Conservation (phyloP, 2,329 filamentous ascomycete species). For the Cladosporium velox region DNA sequence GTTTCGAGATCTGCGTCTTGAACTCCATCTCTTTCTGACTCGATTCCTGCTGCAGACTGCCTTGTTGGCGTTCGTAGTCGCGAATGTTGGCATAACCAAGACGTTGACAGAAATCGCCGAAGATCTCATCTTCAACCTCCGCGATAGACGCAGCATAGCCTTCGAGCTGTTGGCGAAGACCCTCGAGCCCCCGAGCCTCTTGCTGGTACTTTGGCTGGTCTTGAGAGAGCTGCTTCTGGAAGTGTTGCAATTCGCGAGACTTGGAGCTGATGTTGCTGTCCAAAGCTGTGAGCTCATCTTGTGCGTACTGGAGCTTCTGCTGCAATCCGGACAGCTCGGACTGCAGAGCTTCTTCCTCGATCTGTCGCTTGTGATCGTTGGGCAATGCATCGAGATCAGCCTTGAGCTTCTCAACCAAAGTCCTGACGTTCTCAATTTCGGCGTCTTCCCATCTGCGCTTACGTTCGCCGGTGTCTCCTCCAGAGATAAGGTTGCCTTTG, state of each 20-base stretch:
- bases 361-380: constrained; percentile 71
- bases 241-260: constrained; percentile 74
- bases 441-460: constrained; percentile 79
- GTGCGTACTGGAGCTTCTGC: constrained; percentile 69
- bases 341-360: constrained; percentile 78
- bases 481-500: constrained; percentile 95
- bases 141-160: constrained; percentile 66
- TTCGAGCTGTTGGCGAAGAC: constrained; percentile 58
- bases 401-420: constrained; percentile 71
- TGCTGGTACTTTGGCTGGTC: constrained; percentile 76
- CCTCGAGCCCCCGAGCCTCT: constrained; percentile 68
- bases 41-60: constrained; percentile 86
- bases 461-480: constrained; percentile 78
- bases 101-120: constrained; percentile 78
- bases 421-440: constrained; percentile 82
- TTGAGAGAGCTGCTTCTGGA: constrained; percentile 71
- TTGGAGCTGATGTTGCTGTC: constrained; percentile 84
- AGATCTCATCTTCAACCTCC: constrained; percentile 84
- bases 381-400: constrained; percentile 79
- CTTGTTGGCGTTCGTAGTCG: constrained; percentile 90
- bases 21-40: constrained; percentile 85
- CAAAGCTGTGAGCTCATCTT: constrained; percentile 74
- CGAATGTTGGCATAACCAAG: constrained; percentile 88
- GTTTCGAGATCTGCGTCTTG: constrained; percentile 69
- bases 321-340: constrained; percentile 79